Evolutionary conservation across 805 yeast genomes (phyloP).

Genomic region (Cyberlindnera petersonii): DNA sequence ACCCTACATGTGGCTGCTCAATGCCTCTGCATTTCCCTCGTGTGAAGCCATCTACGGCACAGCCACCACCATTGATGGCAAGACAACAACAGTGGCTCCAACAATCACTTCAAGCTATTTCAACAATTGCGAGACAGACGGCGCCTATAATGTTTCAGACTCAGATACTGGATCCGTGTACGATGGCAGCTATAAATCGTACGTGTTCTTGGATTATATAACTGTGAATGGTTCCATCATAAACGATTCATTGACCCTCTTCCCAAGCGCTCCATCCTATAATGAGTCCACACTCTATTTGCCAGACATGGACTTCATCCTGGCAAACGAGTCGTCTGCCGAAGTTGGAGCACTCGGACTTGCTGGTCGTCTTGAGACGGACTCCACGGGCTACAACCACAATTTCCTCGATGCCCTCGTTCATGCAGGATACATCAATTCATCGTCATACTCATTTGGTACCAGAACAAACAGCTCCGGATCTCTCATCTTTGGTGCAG

Average conservation of each 20-base stretch:
- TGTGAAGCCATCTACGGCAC: slow-evolving; percentile 7
- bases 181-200: neutral
- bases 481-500: slow-evolving; percentile 52
- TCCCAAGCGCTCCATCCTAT: neutral
- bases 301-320: slow-evolving; percentile 33
- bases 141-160: slow-evolving; percentile 11
- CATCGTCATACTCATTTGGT: slow-evolving; percentile 44
- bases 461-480: slow-evolving; percentile 26
- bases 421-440: slow-evolving; percentile 29
- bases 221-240: slow-evolving; percentile 20
- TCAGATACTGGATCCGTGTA: slow-evolving; percentile 6
- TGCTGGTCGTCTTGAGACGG: slow-evolving; percentile 28
- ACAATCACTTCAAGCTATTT: neutral
- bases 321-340: slow-evolving; percentile 35
- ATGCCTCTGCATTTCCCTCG: slow-evolving; percentile 13
- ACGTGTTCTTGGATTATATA: slow-evolving; percentile 17
- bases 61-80: slow-evolving; percentile 10
- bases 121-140: slow-evolving; percentile 15
- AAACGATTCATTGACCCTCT: slow-evolving; percentile 11
- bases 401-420: slow-evolving; percentile 34
- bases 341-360: slow-evolving; percentile 45
- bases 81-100: neutral
- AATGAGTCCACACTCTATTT: slow-evolving; percentile 15
- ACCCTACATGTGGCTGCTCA: slow-evolving; percentile 36
- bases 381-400: neutral